Evolutionary conservation across 2,329 filamentous ascomycete species (phyloP).

Genomic region (Nigrospora oryzae): DNA sequence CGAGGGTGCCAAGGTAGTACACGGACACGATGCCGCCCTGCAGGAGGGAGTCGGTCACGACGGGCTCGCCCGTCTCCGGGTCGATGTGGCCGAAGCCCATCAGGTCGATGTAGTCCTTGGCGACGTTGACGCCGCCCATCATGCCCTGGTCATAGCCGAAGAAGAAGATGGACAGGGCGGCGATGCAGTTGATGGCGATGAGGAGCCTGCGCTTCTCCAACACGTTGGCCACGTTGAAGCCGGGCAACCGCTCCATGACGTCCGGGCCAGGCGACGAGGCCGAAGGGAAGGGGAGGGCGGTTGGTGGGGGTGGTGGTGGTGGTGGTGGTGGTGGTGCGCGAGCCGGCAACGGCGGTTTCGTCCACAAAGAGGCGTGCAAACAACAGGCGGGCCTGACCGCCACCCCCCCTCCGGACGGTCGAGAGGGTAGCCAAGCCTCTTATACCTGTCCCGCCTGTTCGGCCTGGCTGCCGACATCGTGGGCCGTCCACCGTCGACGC

Average conservation of each 20-base stretch:
- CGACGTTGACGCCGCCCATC: conserved; percentile 56
- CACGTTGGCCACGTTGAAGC: conserved; percentile 21
- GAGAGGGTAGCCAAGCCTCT: no score
- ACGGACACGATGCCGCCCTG: conserved; percentile 54
- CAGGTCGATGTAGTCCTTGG: conserved; percentile 52
- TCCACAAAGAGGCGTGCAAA: no score
- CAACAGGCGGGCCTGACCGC: no score
- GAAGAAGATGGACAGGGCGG: conserved; percentile 60
- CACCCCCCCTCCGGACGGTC: no score
- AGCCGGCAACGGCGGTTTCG: no score
- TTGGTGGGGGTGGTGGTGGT: no score
- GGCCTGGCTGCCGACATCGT: no score
- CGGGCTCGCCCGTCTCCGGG: conserved; percentile 33
- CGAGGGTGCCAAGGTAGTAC: conserved; percentile 50
- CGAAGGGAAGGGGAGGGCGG: no score
- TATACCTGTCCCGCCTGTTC: no score
- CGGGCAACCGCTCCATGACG: conserved; percentile 20
- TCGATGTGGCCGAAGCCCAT: conserved; percentile 59
- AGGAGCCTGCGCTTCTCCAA: conserved; percentile 21
- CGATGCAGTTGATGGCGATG: conserved; percentile 48
- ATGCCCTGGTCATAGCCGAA: conserved; percentile 51
- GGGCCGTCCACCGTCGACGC: no score
- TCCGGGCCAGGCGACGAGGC: no score
- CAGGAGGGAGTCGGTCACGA: conserved; percentile 49
- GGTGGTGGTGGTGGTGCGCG: no score